Base-by-base conservation (phyloP, 371 early-diverging fungal species). In the Syncephalastrum monosporum region DNA sequence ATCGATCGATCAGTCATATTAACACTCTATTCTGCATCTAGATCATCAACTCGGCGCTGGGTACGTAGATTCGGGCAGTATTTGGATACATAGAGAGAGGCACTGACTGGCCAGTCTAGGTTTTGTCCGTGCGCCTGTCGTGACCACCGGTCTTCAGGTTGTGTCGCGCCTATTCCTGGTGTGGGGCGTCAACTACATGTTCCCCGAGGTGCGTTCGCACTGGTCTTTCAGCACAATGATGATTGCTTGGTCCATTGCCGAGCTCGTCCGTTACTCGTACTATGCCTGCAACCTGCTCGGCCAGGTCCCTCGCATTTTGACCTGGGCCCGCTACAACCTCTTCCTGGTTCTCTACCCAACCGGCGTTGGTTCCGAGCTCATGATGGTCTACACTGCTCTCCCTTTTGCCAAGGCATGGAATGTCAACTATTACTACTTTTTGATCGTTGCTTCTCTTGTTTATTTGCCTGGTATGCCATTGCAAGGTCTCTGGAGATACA, bases 211-310 rank as follows among this genome's bases (percentile, higher is more conserved):
- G 47, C 83, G 80, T 41, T 63, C 78, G 1, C 84, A 86, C 54
- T 81, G 83, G 72, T 84, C 84, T 10, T 88, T 89, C 60, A 79
- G 88, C 41, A 82, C 89, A 43, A 94, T 95, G 94, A 77, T 90
- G n/a, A 67, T 90, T 57, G 95, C 96, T 15, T 97, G 97, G 97
- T 84, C 81, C 45, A 77, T 97, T 60, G 93, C 96, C 51, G 97
- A 97, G 75, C 78, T 85, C 56, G 79, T 93, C 41, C 89, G 97
- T 51, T 96, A 96, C 73, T 67, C 84, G 8, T 95, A 83, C 82
- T 97, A 96, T 65, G 85, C 84, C 6, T 68, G 88, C 55, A 84
- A 83, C 57, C 78, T 94, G 16, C 53, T 59, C 16, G 82, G 77
- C 38, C 50, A 73, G 19, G 78, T 84, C 5, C 83, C 87, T 3